Base-by-base conservation (phyloP, 225 moss, liverwort and hornwort genomes). In the Marchantia polymorpha region DNA sequence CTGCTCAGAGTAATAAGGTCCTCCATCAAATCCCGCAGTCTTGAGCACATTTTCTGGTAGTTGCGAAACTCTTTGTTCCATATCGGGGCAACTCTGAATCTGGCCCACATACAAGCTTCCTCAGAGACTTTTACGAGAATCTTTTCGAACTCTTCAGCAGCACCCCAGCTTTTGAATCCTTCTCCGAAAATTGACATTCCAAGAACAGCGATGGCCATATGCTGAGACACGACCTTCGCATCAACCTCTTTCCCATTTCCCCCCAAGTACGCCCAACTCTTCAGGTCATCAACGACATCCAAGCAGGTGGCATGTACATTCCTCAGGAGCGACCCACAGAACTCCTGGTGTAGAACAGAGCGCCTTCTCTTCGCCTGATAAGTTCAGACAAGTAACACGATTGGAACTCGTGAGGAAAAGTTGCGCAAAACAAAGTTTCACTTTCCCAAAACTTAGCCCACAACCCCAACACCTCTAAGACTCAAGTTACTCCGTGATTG, bases 171-270 rank as follows among this genome's bases (percentile, higher is more conserved):
- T 31, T 73, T 49, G 50, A 83, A 88, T 10, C 52, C 79, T 29
- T 88, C 82, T 48, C 88, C 88, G 77, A 83, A 85, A 1, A 85
- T 53, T 49, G 83, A 83, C 61, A 81, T 80, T 11, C 88, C 83
- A 12, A 85, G 61, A 16, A 83, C 79, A 47, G 79, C 66, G 31
- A 88, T 83, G 17, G 85, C 65, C 79, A 84, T 49, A 69, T 79
- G 81, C 47, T 77, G 81, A 10, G 85, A 85, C 39, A 79, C 75
- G 2, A 66, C 55, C 22, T 64, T 77, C 16, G 83, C 79, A n/a
- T 88, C 81, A 17, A 83, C 39, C 52, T 79, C 72, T 79, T 75
- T 78, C 48, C 53, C 76, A 78, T 77, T 75, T 49, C 82, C 29
- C 13, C 64, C 81, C n/a, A 58, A 52, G 60, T 80, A 49, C 17